Evolutionary conservation across 805 yeast species (phyloP).

Genomic region (fission yeast (Schizosaccharomyces pombe)): ASM294v3 CU329670.1:2790001-2790500

Average conservation of each 20-base stretch:
- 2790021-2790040: not conserved
- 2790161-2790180: too few species aligned
- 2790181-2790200: too few species aligned
- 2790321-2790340: not conserved
- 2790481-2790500: slow-evolving; percentile 1
- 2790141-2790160: too few species aligned
- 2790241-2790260: not conserved
- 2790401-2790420: not conserved
- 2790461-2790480: not conserved
- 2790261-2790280: not conserved
- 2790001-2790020: not conserved
- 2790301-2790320: not conserved
- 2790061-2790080: too few species aligned
- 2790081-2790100: too few species aligned
- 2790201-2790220: too few species aligned
- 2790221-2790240: not conserved
- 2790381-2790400: too few species aligned
- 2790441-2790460: not conserved
- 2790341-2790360: not conserved
- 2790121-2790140: too few species aligned
- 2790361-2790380: not conserved
- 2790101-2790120: too few species aligned
- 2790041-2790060: not conserved
- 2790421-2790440: not conserved
- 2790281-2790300: not conserved